phyloP scores from a whole-genome alignment of 2,329 filamentous ascomycete species.

The Apiospora phragmitis region DNA sequence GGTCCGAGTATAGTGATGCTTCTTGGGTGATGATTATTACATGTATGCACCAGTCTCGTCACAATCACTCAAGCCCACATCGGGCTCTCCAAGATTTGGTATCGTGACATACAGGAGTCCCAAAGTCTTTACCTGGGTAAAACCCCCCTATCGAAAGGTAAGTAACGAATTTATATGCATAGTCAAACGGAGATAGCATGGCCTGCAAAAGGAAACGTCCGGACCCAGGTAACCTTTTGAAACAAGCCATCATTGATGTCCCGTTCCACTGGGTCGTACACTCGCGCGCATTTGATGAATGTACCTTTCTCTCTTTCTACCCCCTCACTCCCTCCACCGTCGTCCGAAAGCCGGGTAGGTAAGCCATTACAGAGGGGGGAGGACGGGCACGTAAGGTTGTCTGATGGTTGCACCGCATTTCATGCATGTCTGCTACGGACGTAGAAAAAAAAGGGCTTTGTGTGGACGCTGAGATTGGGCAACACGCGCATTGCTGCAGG shows the following conservation, averaged over 20 bases:
- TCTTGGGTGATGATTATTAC: background rate
- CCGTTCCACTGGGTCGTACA: background rate
- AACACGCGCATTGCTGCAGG: conserved; percentile 33
- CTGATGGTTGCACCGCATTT: conserved; percentile 13
- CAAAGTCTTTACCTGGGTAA: background rate
- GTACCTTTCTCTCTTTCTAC: background rate
- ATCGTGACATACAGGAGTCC: background rate
- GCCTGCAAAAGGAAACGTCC: background rate
- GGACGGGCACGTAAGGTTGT: conserved; percentile 10
- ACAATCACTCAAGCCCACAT: background rate
- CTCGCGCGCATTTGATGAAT: background rate
- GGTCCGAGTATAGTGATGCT: background rate
- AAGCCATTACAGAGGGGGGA: background rate
- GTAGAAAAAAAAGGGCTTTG: conserved; percentile 10
- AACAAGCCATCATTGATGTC: conserved; percentile 2
- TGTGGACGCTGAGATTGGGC: conserved; percentile 1
- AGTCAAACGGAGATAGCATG: background rate
- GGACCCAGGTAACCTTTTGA: background rate
- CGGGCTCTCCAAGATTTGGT: background rate
- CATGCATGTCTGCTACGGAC: conserved; percentile 16
- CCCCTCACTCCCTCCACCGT: background rate
- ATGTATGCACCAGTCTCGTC: background rate
- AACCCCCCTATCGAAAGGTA: background rate
- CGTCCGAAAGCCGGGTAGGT: conserved; percentile 6
- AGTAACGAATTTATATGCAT: background rate